Percentiles rank a stretch among this genome's conserved stretches.
Conservation (phyloP, 2,329 filamentous ascomycete species). For the Fusarium mundagurra region DNA sequence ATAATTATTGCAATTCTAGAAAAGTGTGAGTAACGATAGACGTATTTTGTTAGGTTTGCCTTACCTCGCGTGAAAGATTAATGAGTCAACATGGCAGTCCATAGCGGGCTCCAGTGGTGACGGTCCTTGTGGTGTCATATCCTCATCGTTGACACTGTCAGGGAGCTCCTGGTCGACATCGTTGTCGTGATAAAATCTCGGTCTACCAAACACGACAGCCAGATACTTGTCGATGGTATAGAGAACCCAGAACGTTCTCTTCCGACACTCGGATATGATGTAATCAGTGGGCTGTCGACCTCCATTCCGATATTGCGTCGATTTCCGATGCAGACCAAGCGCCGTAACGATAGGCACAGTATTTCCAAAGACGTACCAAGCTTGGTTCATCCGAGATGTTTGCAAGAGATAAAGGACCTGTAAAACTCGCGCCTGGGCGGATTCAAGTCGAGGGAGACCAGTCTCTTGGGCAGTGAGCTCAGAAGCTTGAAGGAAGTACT, state of each 20-base stretch:
- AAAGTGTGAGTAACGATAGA: rapidly evolving
- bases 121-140: constrained; percentile 58
- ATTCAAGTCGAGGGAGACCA: constrained; percentile 63
- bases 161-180: constrained; percentile 72
- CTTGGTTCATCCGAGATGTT: constrained; percentile 68
- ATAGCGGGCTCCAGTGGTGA: constrained; percentile 37
- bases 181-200: constrained; percentile 68
- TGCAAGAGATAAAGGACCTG: constrained; percentile 68
- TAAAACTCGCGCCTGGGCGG: constrained; percentile 65
- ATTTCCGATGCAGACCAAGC: constrained; percentile 50
- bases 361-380: constrained; percentile 69
- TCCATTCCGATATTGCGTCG: constrained; percentile 31
- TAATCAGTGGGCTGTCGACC: constrained; percentile 48
- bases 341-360: constrained; percentile 62
- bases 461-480: constrained; percentile 58
- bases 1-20: constrained; percentile 51
- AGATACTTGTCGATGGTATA: constrained; percentile 72
- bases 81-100: constrained; percentile 61
- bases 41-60: background rate
- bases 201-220: constrained; percentile 70
- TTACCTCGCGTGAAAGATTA: constrained; percentile 56
- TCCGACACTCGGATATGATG: constrained; percentile 61
- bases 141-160: constrained; percentile 63
- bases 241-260: constrained; percentile 69
- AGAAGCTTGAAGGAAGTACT: constrained; percentile 53